Percentiles rank a stretch among this genome's conserved stretches.
phyloP scores from a whole-genome alignment of 2,329 filamentous ascomycete genomes.

The Penicillium oxalicum region DNA sequence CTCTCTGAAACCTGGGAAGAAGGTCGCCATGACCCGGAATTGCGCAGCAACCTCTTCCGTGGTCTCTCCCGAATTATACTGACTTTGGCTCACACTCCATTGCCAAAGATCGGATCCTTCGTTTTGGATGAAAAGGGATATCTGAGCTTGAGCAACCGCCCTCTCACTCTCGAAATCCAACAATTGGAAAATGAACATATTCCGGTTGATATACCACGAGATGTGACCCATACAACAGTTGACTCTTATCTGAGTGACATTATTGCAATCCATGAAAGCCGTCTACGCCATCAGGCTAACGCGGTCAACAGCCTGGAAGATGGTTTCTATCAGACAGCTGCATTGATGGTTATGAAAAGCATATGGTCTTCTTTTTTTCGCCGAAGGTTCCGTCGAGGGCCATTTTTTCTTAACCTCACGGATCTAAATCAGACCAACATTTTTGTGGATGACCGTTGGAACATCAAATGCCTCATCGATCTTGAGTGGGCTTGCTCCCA shows the following conservation, averaged over 20 bases:
- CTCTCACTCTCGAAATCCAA: constrained; percentile 5
- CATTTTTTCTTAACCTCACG: constrained; percentile 33
- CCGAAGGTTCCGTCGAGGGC: constrained; percentile 27
- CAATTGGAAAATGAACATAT: constrained; percentile 24
- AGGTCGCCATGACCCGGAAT: neutral
- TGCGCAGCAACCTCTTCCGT: constrained; percentile 3
- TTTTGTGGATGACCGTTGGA: constrained; percentile 21
- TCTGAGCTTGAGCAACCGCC: constrained; percentile 3
- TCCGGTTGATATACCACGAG: constrained; percentile 17
- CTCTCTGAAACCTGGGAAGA: constrained; percentile 12
- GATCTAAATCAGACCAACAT: constrained; percentile 38
- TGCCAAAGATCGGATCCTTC: constrained; percentile 4
- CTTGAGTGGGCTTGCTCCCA: constrained; percentile 22
- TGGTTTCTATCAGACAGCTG: constrained; percentile 11
- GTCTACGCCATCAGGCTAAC: constrained; percentile 21
- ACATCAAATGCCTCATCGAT: constrained; percentile 20
- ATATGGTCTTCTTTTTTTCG: constrained; percentile 23
- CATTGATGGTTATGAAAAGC: constrained; percentile 25
- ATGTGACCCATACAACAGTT: constrained; percentile 17
- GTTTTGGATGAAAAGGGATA: constrained; percentile 3
- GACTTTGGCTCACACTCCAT: neutral
- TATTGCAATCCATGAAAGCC: constrained; percentile 17
- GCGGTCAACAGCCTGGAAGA: constrained; percentile 11
- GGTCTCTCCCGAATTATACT: constrained; percentile 2
- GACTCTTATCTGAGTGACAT: constrained; percentile 21